Evolutionary conservation across 2,329 filamentous ascomycete genomes (phyloP).

Genomic region (Colletotrichum orchidophilum): DNA sequence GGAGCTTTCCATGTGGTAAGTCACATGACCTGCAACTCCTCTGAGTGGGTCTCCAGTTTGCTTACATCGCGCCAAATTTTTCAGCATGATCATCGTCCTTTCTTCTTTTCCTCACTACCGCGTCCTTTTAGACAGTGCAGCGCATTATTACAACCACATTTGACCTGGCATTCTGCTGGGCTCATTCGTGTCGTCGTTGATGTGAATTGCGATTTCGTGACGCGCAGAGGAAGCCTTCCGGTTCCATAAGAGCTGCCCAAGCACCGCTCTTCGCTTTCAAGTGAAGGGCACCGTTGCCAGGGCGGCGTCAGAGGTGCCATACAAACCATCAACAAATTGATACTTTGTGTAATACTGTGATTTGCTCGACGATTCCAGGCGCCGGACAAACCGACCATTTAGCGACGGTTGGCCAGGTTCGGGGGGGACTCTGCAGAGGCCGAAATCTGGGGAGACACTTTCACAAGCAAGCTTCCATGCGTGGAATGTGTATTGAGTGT

Average conservation of each 20-base stretch:
- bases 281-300: slow-evolving; percentile 60
- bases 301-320: slow-evolving; percentile 86
- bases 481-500: not conserved
- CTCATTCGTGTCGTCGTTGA: slow-evolving; percentile 64
- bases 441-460: not conserved
- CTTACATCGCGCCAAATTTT: slow-evolving; percentile 34
- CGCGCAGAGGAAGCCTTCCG: slow-evolving; percentile 54
- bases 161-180: slow-evolving; percentile 75
- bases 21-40: slow-evolving; percentile 26
- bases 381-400: not conserved
- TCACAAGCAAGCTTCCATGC: slow-evolving; percentile 14
- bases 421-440: not conserved
- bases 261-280: slow-evolving; percentile 46
- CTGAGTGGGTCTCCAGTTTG: not conserved
- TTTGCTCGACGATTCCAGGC: not conserved
- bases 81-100: slow-evolving; percentile 44
- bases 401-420: not conserved
- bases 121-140: slow-evolving; percentile 89
- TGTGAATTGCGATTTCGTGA: slow-evolving; percentile 62
- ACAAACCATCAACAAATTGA: slow-evolving; percentile 58
- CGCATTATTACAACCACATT: slow-evolving; percentile 69
- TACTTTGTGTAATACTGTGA: not conserved
- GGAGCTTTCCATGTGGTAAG: not conserved
- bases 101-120: slow-evolving; percentile 62
- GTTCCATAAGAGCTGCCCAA: slow-evolving; percentile 80